Base-by-base conservation (phyloP, 345 rosid genomes). In the Citrus hindsii region DNA sequence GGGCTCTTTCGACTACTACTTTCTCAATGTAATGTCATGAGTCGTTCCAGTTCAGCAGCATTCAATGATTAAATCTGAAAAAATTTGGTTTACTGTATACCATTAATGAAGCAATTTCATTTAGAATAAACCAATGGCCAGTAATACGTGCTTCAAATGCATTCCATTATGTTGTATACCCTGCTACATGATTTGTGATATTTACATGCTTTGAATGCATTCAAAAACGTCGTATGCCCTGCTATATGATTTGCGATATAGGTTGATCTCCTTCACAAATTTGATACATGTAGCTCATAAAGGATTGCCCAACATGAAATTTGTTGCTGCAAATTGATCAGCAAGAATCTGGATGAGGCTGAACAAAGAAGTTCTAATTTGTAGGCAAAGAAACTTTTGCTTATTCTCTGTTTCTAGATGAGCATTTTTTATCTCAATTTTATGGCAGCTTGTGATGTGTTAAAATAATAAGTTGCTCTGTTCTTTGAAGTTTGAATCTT, bases 91-190 rank as follows among this genome's bases (percentile, higher is more conserved):
- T 62, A 21, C 27, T 74, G 61, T 69, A 64, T 35, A 32, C n/a
- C 66, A 73, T 77, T 21, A 67, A 33, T 72, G 70, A 37, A 59
- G 48, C 58, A 64, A 59, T 76, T 27, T 67, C 73, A 10, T 76
- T 18, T 48, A 13, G 16, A 46, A 46, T 46, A 46, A 46, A 3
- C 51, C 51, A 12, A 12, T 46, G 16, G 18, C 16, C 5, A 0
- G 51, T 4, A 12, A 67, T 24, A 9, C 3, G 40, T 61, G 69
- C 14, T 59, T 55, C n/a, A 30, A 28, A 28, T 70, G 74, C 40
- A 30, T 35, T 70, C 1, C 30, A 33, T 4, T 9, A 18, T 51
- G 8, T 48, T 51, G 27, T 30, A 8, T 69, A 19, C 30, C 19
- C 9, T 51, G 10, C 30, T 46, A 3, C 51, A 46, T 46, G 51